phyloP scores from a whole-genome alignment of 2,329 filamentous ascomycete genomes.

The Colletotrichum spaethianum region DNA sequence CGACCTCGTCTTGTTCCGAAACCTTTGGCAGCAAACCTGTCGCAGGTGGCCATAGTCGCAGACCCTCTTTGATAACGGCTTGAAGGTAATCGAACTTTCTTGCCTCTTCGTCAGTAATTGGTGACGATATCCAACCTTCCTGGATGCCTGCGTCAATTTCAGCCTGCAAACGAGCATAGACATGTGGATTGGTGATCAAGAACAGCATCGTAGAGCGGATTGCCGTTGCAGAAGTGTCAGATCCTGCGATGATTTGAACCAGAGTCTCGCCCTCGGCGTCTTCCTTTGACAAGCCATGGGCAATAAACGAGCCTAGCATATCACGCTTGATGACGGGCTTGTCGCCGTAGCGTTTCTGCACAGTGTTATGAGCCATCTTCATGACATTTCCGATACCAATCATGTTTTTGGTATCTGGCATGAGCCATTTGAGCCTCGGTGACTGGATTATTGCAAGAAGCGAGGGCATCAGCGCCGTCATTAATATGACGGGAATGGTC shows the following conservation, averaged over 20 bases:
- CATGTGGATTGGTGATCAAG: constrained; percentile 63
- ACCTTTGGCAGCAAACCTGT: constrained; percentile 55
- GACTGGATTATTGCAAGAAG: constrained; percentile 56
- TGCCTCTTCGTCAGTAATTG: constrained; percentile 52
- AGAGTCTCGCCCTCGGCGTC: constrained; percentile 58
- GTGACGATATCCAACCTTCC: constrained; percentile 45
- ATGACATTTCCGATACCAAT: constrained; percentile 53
- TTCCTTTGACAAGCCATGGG: constrained; percentile 51
- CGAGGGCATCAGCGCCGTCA: constrained; percentile 59
- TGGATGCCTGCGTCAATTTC: constrained; percentile 57
- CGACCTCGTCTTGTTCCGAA: constrained; percentile 53
- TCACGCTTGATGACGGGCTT: constrained; percentile 48
- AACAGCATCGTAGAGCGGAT: constrained; percentile 68
- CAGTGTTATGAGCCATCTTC: constrained; percentile 47
- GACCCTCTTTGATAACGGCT: constrained; percentile 65
- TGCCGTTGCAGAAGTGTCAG: constrained; percentile 70
- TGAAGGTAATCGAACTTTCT: constrained; percentile 58
- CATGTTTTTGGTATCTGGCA: constrained; percentile 49
- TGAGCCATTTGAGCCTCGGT: constrained; percentile 54
- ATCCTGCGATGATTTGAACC: constrained; percentile 63
- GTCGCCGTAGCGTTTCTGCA: constrained; percentile 48
- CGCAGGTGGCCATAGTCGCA: constrained; percentile 54
- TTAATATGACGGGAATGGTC: constrained; percentile 58
- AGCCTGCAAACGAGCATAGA: constrained; percentile 59
- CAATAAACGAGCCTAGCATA: constrained; percentile 55